These are phyloP conservation scores for Sungouiozyma ichnusensis DNA, from an alignment of 805 yeast genomes.

Conservation along the genomic window DNA sequence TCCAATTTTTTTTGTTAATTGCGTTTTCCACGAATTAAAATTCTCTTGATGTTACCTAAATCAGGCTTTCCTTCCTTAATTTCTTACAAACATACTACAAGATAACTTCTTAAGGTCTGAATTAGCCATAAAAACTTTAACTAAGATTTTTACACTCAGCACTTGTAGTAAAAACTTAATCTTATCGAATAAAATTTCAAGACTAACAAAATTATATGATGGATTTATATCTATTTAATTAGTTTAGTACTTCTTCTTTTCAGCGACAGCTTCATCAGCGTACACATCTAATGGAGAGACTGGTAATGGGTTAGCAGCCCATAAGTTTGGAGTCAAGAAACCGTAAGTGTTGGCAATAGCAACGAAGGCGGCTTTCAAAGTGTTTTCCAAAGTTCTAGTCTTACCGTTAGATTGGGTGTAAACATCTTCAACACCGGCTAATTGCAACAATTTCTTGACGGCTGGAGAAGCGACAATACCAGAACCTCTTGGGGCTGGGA, in stretches of 20 bases:
- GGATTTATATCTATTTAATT: constrained; percentile 8
- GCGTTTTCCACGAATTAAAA: too few species aligned
- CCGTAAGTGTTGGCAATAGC: constrained; percentile 99
- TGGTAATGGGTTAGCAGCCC: constrained; percentile 77
- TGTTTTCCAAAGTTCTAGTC: constrained; percentile 99
- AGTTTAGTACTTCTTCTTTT: constrained; percentile 69
- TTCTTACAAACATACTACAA: too few species aligned
- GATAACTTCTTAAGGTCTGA: too few species aligned
- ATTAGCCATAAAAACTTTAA: too few species aligned
- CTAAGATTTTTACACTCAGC: too few species aligned
- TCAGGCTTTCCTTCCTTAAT: too few species aligned
- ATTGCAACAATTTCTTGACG: constrained; percentile 96
- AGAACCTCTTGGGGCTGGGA: constrained; percentile 99
- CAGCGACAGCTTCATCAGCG: constrained; percentile 70
- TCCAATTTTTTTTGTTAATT: too few species aligned
- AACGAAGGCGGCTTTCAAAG: constrained; percentile 98
- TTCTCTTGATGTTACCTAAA: too few species aligned
- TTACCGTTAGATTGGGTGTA: constrained; percentile 98
- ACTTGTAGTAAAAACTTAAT: not conserved
- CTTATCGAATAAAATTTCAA: constrained; percentile 1
- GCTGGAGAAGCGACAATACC: constrained; percentile 99
- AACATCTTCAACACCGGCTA: constrained; percentile 99
- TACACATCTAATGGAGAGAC: constrained; percentile 92
- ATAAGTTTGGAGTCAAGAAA: constrained; percentile 99
- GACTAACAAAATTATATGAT: not conserved